Percentiles rank a stretch among this genome's conserved stretches.
phyloP scores from a whole-genome alignment of 306 rosid genomes.

The Rosa rugosa region DNA sequence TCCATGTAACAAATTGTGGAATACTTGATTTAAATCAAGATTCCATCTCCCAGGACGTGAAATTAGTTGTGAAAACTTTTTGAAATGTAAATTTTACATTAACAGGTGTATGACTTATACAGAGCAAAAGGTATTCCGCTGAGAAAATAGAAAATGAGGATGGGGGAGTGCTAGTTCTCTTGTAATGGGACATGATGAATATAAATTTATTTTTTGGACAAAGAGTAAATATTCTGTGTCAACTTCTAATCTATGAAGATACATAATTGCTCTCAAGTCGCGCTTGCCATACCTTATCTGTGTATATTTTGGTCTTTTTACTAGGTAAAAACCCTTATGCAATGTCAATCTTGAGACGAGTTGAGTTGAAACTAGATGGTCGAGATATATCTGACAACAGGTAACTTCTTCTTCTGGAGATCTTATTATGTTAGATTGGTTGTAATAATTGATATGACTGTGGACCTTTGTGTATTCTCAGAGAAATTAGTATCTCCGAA shows the following conservation, averaged over 20 bases:
- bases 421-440: constrained; percentile 15
- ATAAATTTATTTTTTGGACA: background rate
- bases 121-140: background rate
- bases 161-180: background rate
- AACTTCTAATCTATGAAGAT: background rate
- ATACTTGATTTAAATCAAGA: background rate
- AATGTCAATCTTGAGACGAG: constrained; percentile 69
- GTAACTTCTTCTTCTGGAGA: constrained; percentile 37
- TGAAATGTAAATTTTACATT: background rate
- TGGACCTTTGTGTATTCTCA: constrained; percentile 43
- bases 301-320: constrained; percentile 25
- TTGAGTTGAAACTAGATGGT: constrained; percentile 91
- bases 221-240: background rate
- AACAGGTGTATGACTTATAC: background rate
- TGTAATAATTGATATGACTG: constrained; percentile 23
- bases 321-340: constrained; percentile 88
- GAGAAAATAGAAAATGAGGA: background rate
- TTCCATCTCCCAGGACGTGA: background rate
- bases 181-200: background rate
- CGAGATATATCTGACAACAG: constrained; percentile 72
- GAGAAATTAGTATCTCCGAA: constrained; percentile 68
- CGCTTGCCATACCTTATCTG: background rate
- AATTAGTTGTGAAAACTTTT: background rate
- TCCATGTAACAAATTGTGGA: background rate
- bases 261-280: background rate